Percentiles rank a stretch among this genome's conserved stretches.
Evolutionary conservation across 345 rosid genomes (phyloP).

Genomic region (Citrus sinensis): DNA sequence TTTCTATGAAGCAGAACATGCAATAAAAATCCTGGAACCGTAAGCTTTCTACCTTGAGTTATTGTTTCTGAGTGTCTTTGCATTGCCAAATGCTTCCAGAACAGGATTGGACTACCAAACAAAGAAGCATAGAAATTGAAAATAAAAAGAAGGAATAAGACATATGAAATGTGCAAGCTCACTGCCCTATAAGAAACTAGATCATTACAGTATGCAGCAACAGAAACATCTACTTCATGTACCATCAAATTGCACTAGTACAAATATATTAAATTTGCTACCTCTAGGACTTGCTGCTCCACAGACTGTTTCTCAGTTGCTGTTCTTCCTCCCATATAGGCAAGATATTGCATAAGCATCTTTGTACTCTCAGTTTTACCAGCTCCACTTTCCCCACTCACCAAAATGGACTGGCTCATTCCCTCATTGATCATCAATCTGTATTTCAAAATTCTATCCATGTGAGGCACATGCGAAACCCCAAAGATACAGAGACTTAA

Average conservation of each 20-base stretch:
- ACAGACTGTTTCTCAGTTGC: conserved; percentile 75
- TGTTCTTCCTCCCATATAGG: conserved; percentile 91
- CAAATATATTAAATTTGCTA: conserved; percentile 19
- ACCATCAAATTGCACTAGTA: conserved; percentile 6
- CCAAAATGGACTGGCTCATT: conserved; percentile 86
- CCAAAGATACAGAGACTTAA: conserved; percentile 10
- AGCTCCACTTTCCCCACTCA: conserved; percentile 99
- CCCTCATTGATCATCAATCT: conserved; percentile 92
- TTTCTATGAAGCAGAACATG: conserved; percentile 15
- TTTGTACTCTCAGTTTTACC: conserved; percentile 99
- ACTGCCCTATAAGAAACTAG: not conserved
- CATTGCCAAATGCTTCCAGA: conserved; percentile 98
- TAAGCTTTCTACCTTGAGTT: conserved; percentile 72
- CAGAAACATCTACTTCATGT: conserved; percentile 7
- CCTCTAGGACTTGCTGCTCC: conserved; percentile 98
- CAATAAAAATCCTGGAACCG: not conserved
- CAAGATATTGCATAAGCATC: conserved; percentile 93
- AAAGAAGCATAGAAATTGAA: not conserved
- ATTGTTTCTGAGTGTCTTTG: conserved; percentile 95
- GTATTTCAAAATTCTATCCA: conserved; percentile 20
- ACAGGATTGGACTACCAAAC: conserved; percentile 91
- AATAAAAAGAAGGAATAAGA: not conserved
- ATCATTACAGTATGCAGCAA: not conserved
- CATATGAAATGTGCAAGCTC: not conserved
- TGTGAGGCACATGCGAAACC: conserved; percentile 14